Base-by-base conservation (phyloP, 768 basidiomycete genomes). In the Phylloporus rhodoxanthus region DNA sequence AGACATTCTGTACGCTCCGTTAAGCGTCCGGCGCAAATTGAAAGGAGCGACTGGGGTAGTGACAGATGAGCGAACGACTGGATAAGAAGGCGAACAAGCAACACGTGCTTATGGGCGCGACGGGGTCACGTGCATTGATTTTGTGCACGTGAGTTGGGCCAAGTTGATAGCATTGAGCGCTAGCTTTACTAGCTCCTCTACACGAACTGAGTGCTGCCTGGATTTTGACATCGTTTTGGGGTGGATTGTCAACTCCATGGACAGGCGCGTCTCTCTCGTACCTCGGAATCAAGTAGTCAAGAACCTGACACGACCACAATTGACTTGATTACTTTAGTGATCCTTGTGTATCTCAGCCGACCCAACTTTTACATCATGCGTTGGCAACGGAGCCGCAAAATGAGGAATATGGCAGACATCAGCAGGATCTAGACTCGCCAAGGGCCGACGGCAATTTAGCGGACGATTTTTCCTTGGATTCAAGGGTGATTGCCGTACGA, bases 321-420 rank as follows among this genome's bases (percentile, higher is more conserved):
- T 46, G 13, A 42, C 26, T 23, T 29, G 48, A 39, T 48, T 44
- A 21, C 26, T 49, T 51, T 51, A 81, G 78, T 60, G 75, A 75
- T 58, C 49, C 64, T 21, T 68, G 63, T 20, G 72, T 73, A 53
- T 77, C 79, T n/a, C 81, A 83, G 53, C 71, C 80, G 5, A 77
- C 77, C 17, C 76, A 81, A 48, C 58, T 82, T 34, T 61, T 84
- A 43, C 65, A 74, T 44, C 70, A 76, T 49, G 70, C 78, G 7
- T 57, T 82, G 19, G 65, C 67, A 37, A 46, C 57, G 15, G 44
- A 45, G n/a, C 46, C 48, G 36, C 49, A 53, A 58, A 33, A 53
- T 41, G 54, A 43, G 47, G 58, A 59, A 45, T 56, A 29, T 28
- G 39, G 54, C 7, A 26, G 4, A 8, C 26, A 8, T 23, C 23